Conservation (phyloP, 208 protist species). For the Herpetomonas muscarum region DNA sequence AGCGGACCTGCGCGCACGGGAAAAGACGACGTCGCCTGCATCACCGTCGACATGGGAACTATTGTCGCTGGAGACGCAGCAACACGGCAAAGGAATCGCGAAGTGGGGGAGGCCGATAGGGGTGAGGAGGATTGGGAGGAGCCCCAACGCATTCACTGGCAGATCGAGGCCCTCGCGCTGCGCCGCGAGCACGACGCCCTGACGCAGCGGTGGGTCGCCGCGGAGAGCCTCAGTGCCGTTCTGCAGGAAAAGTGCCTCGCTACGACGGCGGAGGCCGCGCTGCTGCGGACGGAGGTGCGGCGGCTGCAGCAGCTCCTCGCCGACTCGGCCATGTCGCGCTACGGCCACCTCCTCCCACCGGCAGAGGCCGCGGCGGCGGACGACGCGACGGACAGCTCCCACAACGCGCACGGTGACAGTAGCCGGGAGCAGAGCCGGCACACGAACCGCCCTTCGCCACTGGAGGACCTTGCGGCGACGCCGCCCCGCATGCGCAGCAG, state of each 20-base stretch:
- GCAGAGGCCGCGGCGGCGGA: too few species aligned
- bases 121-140: not conserved
- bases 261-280: not conserved
- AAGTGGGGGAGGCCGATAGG: not conserved
- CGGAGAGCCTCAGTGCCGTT: not conserved
- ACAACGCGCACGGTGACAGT: too few species aligned
- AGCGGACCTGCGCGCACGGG: not conserved
- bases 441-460: too few species aligned
- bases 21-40: too few species aligned
- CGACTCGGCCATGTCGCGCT: not conserved
- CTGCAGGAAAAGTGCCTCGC: not conserved
- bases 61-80: not conserved
- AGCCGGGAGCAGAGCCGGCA: too few species aligned
- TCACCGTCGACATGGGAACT: not conserved
- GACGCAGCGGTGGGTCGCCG: not conserved
- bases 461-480: too few species aligned
- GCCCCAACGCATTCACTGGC: not conserved
- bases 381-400: too few species aligned
- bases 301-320: not conserved
- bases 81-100: not conserved
- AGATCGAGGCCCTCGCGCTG: conserved; percentile 3
- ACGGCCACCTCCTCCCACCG: not conserved
- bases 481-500: too few species aligned
- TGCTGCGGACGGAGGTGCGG: not conserved
- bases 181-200: conserved; percentile 1